Evolutionary conservation across 192 early-diverging fungal genomes (phyloP).

Genomic region (Bifiguratus adelaidae): DNA sequence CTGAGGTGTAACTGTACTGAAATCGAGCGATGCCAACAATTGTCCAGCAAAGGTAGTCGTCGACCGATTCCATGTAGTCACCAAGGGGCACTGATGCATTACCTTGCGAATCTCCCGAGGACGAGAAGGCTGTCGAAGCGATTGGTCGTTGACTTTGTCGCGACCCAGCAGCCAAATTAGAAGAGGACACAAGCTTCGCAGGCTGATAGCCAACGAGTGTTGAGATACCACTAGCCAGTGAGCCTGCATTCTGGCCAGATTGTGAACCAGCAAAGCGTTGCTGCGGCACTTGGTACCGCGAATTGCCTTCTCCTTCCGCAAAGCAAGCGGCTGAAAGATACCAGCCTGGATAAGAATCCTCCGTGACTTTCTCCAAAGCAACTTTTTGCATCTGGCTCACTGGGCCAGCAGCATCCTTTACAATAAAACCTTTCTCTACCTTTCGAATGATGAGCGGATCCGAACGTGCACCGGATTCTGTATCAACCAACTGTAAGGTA

Average conservation of each 20-base stretch:
- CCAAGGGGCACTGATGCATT: too few relatives aligned
- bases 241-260: neutral
- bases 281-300: too few relatives aligned
- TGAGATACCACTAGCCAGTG: too few relatives aligned
- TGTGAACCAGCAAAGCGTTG: neutral
- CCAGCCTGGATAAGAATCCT: neutral
- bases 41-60: slow-evolving; percentile 80
- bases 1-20: slow-evolving; percentile 22
- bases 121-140: neutral
- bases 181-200: neutral
- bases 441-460: slow-evolving; percentile 67
- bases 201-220: neutral
- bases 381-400: slow-evolving; percentile 85
- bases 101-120: neutral
- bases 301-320: slow-evolving; percentile 8
- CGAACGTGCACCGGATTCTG: slow-evolving; percentile 46
- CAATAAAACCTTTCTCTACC: slow-evolving; percentile 64
- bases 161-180: neutral
- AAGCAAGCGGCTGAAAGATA: slow-evolving; percentile 19
- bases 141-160: neutral
- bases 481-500: slow-evolving; percentile 58
- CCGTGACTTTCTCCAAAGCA: slow-evolving; percentile 38
- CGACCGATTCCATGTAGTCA: slow-evolving; percentile 30
- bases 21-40: slow-evolving; percentile 62
- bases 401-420: slow-evolving; percentile 47